Percentiles rank a stretch among this genome's conserved stretches.
Conservation (phyloP, 805 yeast genomes). For the Metschnikowia reukaufii region DNA sequence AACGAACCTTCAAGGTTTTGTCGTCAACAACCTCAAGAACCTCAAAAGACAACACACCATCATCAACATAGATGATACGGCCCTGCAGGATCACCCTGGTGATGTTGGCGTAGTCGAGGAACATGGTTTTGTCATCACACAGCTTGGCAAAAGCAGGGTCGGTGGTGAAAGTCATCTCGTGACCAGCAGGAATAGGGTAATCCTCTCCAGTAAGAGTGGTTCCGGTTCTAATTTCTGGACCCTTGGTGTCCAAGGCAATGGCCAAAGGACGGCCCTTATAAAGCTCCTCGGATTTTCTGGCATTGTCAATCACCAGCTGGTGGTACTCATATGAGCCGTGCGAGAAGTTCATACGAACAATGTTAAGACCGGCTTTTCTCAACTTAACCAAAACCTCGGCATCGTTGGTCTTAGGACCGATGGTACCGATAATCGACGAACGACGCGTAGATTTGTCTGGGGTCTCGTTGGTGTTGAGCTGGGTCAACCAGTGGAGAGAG, state of each 20-base stretch:
- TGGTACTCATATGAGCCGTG: constrained; percentile 99
- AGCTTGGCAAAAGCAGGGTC: constrained; percentile 72
- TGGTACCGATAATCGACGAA: constrained; percentile 96
- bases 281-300: constrained; percentile 87
- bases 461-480: constrained; percentile 67
- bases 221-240: constrained; percentile 99
- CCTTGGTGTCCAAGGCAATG: constrained; percentile 98
- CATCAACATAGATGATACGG: constrained; percentile 91
- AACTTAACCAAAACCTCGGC: constrained; percentile 81
- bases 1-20: constrained; percentile 77
- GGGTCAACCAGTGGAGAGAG: constrained; percentile 76
- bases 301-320: constrained; percentile 93
- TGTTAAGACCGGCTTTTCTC: constrained; percentile 96
- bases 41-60: constrained; percentile 95
- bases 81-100: constrained; percentile 89
- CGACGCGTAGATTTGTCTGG: constrained; percentile 85
- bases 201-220: constrained; percentile 79
- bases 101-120: constrained; percentile 92
- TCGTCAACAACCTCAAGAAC: constrained; percentile 82
- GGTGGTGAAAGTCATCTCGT: constrained; percentile 91
- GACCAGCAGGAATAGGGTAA: constrained; percentile 79
- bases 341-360: constrained; percentile 98
- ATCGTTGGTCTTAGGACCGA: constrained; percentile 96
- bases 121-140: constrained; percentile 82
- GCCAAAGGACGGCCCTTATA: constrained; percentile 97